Evolutionary conservation across 768 basidiomycete species (phyloP).

Genomic region (Amanita molliuscula): DNA sequence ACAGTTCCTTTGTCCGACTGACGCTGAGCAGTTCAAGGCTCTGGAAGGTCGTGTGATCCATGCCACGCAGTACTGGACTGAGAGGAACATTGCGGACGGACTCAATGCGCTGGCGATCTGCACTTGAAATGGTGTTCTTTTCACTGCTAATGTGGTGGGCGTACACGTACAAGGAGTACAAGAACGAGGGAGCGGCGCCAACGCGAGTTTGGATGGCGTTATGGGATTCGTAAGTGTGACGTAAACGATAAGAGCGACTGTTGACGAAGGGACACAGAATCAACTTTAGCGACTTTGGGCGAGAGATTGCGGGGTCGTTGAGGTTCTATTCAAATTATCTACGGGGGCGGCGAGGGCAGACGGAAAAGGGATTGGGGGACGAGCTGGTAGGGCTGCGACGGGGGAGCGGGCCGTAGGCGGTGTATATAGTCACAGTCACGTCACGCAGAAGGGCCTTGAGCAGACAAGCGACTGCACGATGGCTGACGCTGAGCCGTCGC

Average conservation of each 20-base stretch:
- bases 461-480: conserved; percentile 1
- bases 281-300: conserved; percentile 42
- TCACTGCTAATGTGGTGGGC: conserved; percentile 75
- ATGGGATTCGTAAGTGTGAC: conserved; percentile 46
- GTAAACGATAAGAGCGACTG: not conserved
- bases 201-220: conserved; percentile 63
- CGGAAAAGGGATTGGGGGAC: conserved; percentile 17
- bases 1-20: not conserved
- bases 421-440: not conserved
- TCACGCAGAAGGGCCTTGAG: not conserved
- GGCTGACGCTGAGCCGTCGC: conserved; percentile 11
- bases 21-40: conserved; percentile 39
- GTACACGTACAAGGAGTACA: conserved; percentile 65
- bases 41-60: conserved; percentile 65
- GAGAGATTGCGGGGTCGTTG: conserved; percentile 56
- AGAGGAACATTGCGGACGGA: conserved; percentile 77
- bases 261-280: conserved; percentile 12
- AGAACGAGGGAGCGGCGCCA: conserved; percentile 21
- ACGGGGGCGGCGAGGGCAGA: conserved; percentile 11
- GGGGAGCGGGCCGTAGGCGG: not conserved
- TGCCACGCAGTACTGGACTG: conserved; percentile 72
- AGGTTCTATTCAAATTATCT: conserved; percentile 44
- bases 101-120: conserved; percentile 74
- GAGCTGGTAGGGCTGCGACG: not conserved
- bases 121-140: conserved; percentile 89